Percentiles rank a stretch among this genome's conserved stretches.
Evolutionary conservation across 2,329 filamentous ascomycete genomes (phyloP).

Genomic region (Neofusicoccum sp.): DNA sequence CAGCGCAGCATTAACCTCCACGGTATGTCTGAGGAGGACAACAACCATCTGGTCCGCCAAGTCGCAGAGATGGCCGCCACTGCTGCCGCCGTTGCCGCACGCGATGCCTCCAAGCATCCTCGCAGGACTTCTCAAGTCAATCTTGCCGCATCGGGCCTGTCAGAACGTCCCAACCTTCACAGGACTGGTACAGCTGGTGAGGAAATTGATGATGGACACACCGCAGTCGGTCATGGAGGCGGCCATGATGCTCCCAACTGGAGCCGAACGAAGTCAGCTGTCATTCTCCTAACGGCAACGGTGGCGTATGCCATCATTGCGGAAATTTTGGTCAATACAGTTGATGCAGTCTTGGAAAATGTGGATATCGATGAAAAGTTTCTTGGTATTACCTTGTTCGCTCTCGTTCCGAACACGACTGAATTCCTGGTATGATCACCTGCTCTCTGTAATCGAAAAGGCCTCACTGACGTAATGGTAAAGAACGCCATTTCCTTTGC

Average conservation of each 20-base stretch:
- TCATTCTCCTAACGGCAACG: constrained; percentile 87
- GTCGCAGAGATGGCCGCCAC: constrained; percentile 94
- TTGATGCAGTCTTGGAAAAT: constrained; percentile 91
- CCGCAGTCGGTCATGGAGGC: constrained; percentile 51
- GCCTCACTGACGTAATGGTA: background rate
- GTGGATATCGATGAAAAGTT: constrained; percentile 97
- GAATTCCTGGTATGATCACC: constrained; percentile 78
- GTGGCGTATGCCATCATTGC: constrained; percentile 95
- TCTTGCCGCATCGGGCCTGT: constrained; percentile 35
- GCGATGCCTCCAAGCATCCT: constrained; percentile 64
- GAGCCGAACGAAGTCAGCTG: constrained; percentile 85
- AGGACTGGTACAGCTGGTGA: constrained; percentile 42
- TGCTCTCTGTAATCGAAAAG: background rate
- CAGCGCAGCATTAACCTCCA: constrained; percentile 54
- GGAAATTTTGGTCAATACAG: constrained; percentile 94
- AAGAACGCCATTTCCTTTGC: constrained; percentile 98
- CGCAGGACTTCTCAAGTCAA: constrained; percentile 54
- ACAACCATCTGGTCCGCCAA: constrained; percentile 77
- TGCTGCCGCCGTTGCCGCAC: constrained; percentile 81
- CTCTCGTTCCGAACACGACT: constrained; percentile 95
- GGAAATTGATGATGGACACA: constrained; percentile 52
- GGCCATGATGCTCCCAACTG: constrained; percentile 99
- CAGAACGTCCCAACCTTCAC: constrained; percentile 42
- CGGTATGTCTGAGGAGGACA: constrained; percentile 80
- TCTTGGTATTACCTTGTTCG: constrained; percentile 93